A percentile compares a stretch with the other conserved stretches of the same genome.
These are phyloP conservation scores for Cladosporium sp. DNA, from an alignment of 2,329 filamentous ascomycete species.

Conservation along the genomic window DNA sequence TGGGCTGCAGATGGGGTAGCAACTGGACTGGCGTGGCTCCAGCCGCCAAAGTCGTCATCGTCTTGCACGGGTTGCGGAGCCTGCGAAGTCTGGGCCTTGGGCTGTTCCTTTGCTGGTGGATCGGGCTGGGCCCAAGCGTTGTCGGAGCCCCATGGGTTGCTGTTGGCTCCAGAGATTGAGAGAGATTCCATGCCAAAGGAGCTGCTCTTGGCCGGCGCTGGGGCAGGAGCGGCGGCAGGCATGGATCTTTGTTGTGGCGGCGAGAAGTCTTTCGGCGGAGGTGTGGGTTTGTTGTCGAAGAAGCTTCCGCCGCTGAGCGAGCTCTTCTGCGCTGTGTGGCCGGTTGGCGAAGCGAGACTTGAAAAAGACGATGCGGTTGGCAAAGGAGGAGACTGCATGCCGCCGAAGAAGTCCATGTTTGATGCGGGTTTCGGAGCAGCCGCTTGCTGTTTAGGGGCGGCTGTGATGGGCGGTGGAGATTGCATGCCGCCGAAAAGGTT, in stretches of 20 bases:
- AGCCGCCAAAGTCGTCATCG: slow-evolving; percentile 94
- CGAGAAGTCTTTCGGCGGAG: slow-evolving; percentile 52
- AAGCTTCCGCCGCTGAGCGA: slow-evolving; percentile 69
- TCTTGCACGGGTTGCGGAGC: slow-evolving; percentile 55
- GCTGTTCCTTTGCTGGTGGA: slow-evolving; percentile 35
- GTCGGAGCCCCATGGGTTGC: slow-evolving; percentile 80
- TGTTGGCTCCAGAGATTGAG: slow-evolving; percentile 39
- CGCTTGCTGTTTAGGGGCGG: slow-evolving; percentile 52
- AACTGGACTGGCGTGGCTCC: slow-evolving; percentile 64
- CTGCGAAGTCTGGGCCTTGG: slow-evolving; percentile 35
- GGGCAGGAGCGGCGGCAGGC: slow-evolving; percentile 37
- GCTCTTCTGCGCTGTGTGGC: slow-evolving; percentile 39
- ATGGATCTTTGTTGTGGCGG: slow-evolving; percentile 42
- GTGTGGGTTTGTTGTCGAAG: slow-evolving; percentile 63
- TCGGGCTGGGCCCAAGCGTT: slow-evolving; percentile 68
- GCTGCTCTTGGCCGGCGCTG: slow-evolving; percentile 34
- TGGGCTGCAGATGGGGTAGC: slow-evolving; percentile 49
- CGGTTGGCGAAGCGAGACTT: slow-evolving; percentile 52
- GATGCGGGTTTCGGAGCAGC: slow-evolving; percentile 1
- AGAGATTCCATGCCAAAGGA: slow-evolving; percentile 23
- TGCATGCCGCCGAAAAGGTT: slow-evolving; percentile 38
- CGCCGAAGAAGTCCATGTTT: slow-evolving; percentile 33
- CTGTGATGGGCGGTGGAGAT: slow-evolving; percentile 37
- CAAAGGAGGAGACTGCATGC: slow-evolving; percentile 33
- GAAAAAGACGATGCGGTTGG: slow-evolving; percentile 53